A percentile compares a stretch with the other conserved stretches of the same genome.
Conservation (phyloP, 805 yeast genomes). For the Schwanniomyces sp. region DNA sequence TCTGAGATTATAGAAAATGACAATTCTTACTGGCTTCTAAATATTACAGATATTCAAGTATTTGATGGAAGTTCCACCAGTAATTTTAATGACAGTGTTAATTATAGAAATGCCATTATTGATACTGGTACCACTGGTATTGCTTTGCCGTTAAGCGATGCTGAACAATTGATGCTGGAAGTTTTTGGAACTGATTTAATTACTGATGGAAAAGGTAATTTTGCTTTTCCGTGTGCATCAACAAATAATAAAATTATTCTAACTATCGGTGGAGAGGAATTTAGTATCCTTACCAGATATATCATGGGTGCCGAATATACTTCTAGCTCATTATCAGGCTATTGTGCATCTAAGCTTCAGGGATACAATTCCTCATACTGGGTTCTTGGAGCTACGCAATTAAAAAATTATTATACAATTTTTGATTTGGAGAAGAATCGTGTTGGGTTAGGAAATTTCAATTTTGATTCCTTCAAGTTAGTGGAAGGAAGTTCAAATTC, state of each 20-base stretch:
- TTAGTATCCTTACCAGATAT: constrained; percentile 42
- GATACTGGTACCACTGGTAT: constrained; percentile 71
- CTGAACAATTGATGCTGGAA: constrained; percentile 44
- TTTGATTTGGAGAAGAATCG: constrained; percentile 51
- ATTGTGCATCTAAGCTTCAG: constrained; percentile 66
- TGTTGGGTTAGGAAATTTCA: constrained; percentile 49
- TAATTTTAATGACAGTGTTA: constrained; percentile 13
- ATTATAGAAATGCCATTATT: constrained; percentile 46
- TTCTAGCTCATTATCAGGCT: constrained; percentile 35
- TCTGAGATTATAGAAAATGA: constrained; percentile 31
- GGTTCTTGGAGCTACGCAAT: constrained; percentile 66
- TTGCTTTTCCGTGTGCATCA: constrained; percentile 58
- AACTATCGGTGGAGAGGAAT: constrained; percentile 43
- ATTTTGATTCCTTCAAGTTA: neutral
- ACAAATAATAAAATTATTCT: constrained; percentile 37
- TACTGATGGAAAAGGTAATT: constrained; percentile 58
- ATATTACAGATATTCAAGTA: constrained; percentile 37
- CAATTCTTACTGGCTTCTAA: constrained; percentile 53
- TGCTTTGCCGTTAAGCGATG: constrained; percentile 55
- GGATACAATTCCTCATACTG: constrained; percentile 49
- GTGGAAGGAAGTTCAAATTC: neutral
- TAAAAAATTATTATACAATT: constrained; percentile 54
- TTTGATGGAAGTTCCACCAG: constrained; percentile 20
- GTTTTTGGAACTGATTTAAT: constrained; percentile 48
- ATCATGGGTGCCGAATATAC: constrained; percentile 53